Conservation (phyloP, 2,329 filamentous ascomycete genomes). For the Exophiala calicioides region DNA sequence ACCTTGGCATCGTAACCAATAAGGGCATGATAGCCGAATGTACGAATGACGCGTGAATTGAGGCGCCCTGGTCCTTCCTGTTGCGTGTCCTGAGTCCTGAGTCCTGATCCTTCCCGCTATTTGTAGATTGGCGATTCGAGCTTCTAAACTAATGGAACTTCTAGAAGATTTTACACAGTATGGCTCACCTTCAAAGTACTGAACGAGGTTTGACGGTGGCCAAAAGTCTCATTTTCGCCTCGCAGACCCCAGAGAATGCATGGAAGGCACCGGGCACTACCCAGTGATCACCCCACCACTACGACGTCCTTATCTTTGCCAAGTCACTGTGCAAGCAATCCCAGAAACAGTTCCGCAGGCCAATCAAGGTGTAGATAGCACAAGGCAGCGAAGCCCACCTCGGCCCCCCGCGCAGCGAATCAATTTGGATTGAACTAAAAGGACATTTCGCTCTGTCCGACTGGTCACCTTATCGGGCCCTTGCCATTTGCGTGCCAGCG, state of each 20-base stretch:
- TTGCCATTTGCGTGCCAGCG: background rate
- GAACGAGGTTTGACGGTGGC: no score
- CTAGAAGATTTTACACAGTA: no score
- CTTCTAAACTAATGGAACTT: no score
- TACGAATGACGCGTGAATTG: no score
- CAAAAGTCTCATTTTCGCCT: conserved; percentile 3
- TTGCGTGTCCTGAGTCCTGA: no score
- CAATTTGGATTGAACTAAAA: background rate
- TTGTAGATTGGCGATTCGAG: no score
- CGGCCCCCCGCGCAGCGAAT: conserved; percentile 4
- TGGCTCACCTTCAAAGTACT: no score
- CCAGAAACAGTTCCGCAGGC: background rate
- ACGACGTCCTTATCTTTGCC: conserved; percentile 15
- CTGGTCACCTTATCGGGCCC: conserved; percentile 2
- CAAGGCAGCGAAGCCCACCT: conserved; percentile 7
- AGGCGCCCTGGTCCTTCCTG: no score
- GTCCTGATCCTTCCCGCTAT: no score
- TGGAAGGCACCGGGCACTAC: conserved; percentile 13
- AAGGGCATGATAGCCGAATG: no score
- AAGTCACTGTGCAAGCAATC: conserved; percentile 1
- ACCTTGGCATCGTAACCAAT: no score
- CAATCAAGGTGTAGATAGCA: background rate
- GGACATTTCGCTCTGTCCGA: background rate
- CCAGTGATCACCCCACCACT: conserved; percentile 2
- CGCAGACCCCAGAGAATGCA: conserved; percentile 4